phyloP scores from a whole-genome alignment of 495 filamentous ascomycete genomes.

The Penicillium robsamsonii region DNA sequence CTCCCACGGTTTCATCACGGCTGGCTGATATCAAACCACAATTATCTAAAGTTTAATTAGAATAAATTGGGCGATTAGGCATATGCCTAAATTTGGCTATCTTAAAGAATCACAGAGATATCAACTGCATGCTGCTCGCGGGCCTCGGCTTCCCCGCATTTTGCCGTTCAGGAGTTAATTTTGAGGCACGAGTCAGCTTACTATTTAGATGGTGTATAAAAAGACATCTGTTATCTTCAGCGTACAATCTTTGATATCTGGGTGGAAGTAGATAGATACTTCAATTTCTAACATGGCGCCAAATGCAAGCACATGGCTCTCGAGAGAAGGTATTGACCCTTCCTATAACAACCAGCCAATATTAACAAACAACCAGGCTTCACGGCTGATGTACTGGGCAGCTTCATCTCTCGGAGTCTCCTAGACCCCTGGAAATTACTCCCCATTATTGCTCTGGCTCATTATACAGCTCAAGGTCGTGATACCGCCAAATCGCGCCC shows the following conservation, averaged over 20 bases:
- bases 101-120: not conserved
- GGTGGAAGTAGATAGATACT: not conserved
- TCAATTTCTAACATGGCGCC: constrained; percentile 19
- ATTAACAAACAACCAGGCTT: constrained; percentile 46
- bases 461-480: constrained; percentile 58
- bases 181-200: constrained; percentile 3
- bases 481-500: constrained; percentile 50
- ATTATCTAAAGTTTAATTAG: not conserved
- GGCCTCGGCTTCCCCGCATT: constrained; percentile 32
- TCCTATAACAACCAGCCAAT: not conserved
- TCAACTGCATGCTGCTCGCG: constrained; percentile 17
- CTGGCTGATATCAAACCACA: not conserved
- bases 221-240: not conserved
- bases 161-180: constrained; percentile 11
- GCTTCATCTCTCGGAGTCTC: constrained; percentile 52
- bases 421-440: constrained; percentile 59
- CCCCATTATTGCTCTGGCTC: constrained; percentile 54
- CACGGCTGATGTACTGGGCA: constrained; percentile 56
- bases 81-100: not conserved
- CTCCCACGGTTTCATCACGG: not conserved
- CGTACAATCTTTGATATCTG: not conserved
- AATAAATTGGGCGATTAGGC: not conserved
- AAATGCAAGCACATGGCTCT: constrained; percentile 27
- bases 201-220: not conserved
- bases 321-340: constrained; percentile 32